phyloP scores from a whole-genome alignment of 116 monocot species.

The Iris pallida region DNA sequence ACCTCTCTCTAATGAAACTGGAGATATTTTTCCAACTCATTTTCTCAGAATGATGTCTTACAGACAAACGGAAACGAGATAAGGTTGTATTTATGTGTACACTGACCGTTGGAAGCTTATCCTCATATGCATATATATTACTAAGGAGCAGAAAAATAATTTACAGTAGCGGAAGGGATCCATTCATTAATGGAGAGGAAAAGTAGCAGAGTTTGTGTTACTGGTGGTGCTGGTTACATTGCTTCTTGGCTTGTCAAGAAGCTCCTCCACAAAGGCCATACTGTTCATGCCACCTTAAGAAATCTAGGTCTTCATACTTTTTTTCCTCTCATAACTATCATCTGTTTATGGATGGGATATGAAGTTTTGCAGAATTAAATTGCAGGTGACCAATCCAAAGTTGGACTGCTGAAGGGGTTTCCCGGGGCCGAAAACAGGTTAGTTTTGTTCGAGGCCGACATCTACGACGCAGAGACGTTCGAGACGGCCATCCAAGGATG shows the following conservation, averaged over 20 bases:
- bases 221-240: constrained; percentile 37
- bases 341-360: neutral
- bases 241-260: constrained; percentile 47
- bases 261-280: constrained; percentile 33
- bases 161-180: neutral
- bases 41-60: too few species aligned
- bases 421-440: constrained; percentile 28
- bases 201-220: constrained; percentile 31
- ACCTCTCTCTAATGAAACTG: too few species aligned
- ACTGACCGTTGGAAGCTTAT: too few species aligned
- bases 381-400: constrained; percentile 27
- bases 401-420: constrained; percentile 26
- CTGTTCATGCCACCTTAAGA: constrained; percentile 46
- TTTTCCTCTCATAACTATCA: neutral
- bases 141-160: too few species aligned
- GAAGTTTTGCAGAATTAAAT: neutral
- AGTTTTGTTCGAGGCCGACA: constrained; percentile 34
- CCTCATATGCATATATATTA: too few species aligned
- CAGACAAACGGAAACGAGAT: too few species aligned
- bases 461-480: constrained; percentile 22
- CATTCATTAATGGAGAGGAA: constrained; percentile 4
- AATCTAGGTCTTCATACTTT: constrained; percentile 15
- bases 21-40: too few species aligned
- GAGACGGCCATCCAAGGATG: constrained; percentile 36
- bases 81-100: too few species aligned